Percentiles rank a stretch among this genome's conserved stretches.
Evolutionary conservation across 2,329 filamentous ascomycete species (phyloP).

Genomic region (Trichophyton equinum): DNA sequence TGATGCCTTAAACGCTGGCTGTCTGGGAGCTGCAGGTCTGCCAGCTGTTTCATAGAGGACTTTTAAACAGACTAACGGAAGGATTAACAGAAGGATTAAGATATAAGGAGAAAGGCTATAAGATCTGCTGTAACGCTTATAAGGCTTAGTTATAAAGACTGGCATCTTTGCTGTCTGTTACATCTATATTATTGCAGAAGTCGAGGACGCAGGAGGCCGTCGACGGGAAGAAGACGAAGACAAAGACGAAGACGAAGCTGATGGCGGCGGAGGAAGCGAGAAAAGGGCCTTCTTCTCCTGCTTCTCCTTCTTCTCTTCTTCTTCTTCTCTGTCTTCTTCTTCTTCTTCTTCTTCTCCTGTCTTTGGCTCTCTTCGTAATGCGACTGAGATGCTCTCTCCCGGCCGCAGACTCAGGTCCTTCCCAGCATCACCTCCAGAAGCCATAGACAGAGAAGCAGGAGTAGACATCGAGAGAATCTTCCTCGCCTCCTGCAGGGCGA

Average conservation of each 20-base stretch:
- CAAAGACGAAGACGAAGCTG: not conserved
- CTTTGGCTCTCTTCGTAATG: conserved; percentile 34
- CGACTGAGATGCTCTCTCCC: conserved; percentile 77
- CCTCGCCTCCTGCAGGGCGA: conserved; percentile 65
- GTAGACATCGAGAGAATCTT: conserved; percentile 42
- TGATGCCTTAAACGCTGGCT: no score
- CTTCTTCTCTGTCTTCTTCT: not conserved
- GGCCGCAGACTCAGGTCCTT: conserved; percentile 78
- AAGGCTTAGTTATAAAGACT: no score
- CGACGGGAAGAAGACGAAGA: not conserved
- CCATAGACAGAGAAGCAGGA: not conserved
- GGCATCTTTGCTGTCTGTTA: no score
- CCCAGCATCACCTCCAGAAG: not conserved
- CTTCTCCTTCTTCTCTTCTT: no score
- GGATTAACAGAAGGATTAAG: no score
- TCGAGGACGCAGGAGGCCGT: no score
- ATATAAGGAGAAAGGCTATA: no score
- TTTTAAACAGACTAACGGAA: no score
- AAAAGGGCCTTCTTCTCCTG: conserved; percentile 42
- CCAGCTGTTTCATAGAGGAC: no score
- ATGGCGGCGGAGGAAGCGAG: conserved; percentile 49
- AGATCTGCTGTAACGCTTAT: no score
- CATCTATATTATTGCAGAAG: no score
- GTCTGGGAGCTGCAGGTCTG: no score
- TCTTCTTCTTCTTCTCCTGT: conserved; percentile 33